Evolutionary conservation across 108 stramenopile species (phyloP).

Genomic region (Nannochloropsis salina): DNA sequence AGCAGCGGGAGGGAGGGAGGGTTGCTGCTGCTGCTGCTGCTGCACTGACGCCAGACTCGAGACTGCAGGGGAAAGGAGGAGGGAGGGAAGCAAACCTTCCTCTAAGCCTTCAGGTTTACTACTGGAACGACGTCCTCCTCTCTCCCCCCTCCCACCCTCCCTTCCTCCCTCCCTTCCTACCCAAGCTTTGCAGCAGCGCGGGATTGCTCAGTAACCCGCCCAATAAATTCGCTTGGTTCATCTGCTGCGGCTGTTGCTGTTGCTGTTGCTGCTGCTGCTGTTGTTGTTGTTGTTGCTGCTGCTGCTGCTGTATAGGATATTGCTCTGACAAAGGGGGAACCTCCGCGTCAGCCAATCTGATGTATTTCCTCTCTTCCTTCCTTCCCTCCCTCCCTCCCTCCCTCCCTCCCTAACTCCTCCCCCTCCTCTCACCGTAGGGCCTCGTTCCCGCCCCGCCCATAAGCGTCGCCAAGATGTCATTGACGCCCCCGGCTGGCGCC

Average conservation of each 20-base stretch:
- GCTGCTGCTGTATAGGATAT: too few relatives aligned
- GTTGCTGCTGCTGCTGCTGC: not conserved
- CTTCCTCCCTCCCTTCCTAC: not conserved
- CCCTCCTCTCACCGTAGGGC: too few relatives aligned
- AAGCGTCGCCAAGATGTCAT: too few relatives aligned
- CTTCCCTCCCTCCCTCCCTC: not conserved
- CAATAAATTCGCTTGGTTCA: not conserved
- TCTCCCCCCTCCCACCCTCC: not conserved
- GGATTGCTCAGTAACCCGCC: not conserved
- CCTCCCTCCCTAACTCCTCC: too few relatives aligned
- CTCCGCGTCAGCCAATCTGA: not conserved
- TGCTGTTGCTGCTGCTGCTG: not conserved
- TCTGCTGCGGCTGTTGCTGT: not conserved
- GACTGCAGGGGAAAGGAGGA: conserved; percentile 1
- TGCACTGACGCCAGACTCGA: not conserved
- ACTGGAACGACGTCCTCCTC: not conserved
- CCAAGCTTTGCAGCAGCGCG: not conserved
- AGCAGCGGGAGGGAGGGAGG: not conserved
- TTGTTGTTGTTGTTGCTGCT: not conserved
- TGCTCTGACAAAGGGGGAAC: too few relatives aligned
- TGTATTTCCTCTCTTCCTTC: not conserved
- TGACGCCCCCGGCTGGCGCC: too few relatives aligned
- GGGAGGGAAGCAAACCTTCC: not conserved
- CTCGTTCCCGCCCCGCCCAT: too few relatives aligned
- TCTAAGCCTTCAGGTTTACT: not conserved